Percentiles rank a stretch among this genome's conserved stretches.
Evolutionary conservation across 768 basidiomycete species (phyloP).

Genomic region (Leucosporidium yakuticum): DNA sequence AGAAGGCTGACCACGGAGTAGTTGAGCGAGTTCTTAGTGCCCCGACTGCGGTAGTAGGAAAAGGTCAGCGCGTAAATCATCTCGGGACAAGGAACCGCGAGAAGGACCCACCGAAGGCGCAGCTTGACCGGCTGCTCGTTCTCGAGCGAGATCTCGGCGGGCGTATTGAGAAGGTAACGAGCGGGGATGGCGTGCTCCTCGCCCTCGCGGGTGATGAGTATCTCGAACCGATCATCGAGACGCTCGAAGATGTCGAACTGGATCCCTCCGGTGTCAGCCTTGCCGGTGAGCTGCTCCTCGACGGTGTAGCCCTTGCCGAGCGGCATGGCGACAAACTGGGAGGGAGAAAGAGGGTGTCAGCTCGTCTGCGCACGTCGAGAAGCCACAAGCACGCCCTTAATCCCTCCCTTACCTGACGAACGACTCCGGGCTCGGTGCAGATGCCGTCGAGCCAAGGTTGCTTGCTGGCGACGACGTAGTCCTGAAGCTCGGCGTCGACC

Average conservation of each 20-base stretch:
- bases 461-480: neutral
- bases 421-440: conserved; percentile 5
- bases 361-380: neutral
- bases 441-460: conserved; percentile 2
- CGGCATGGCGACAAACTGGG: conserved; percentile 10
- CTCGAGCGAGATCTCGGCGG: too few species aligned
- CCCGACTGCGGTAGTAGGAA: too few species aligned
- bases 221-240: too few species aligned
- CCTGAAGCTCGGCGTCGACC: neutral
- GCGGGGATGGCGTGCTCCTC: too few species aligned
- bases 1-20: neutral
- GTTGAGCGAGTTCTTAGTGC: neutral
- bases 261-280: neutral
- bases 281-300: conserved; percentile 10
- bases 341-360: too few species aligned
- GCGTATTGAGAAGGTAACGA: too few species aligned
- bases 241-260: conserved; percentile 2
- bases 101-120: too few species aligned
- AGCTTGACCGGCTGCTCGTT: too few species aligned
- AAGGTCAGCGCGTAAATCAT: too few species aligned
- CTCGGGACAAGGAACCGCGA: too few species aligned
- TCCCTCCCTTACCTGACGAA: neutral
- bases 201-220: too few species aligned
- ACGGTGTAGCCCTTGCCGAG: conserved; percentile 10
- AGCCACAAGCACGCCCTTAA: neutral